These are phyloP conservation scores for Pseudoperonospora humuli DNA, from an alignment of 352 stramenopile genomes.

Conservation along the genomic window DNA sequence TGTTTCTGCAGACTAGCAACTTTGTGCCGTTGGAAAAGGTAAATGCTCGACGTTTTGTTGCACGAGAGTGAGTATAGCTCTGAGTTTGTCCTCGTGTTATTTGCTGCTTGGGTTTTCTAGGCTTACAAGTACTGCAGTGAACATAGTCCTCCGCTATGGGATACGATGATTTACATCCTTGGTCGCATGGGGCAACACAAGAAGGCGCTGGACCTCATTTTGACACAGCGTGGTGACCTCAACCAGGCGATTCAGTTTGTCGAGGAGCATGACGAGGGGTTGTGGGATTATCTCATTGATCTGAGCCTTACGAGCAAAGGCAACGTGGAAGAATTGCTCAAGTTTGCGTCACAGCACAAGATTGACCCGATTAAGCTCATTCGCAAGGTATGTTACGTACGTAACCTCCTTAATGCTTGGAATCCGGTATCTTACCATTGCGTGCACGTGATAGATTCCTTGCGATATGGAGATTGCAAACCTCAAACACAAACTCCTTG, in stretches of 20 bases:
- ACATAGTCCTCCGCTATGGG: slow-evolving; percentile 61
- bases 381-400: slow-evolving; percentile 60
- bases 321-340: slow-evolving; percentile 66
- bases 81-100: background rate
- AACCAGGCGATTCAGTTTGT: slow-evolving; percentile 82
- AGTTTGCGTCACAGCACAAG: slow-evolving; percentile 69
- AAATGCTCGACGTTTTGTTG: background rate
- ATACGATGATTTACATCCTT: slow-evolving; percentile 84
- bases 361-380: slow-evolving; percentile 84
- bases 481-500: slow-evolving; percentile 72
- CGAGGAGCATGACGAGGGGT: slow-evolving; percentile 56
- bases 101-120: slow-evolving; percentile 19
- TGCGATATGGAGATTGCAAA: slow-evolving; percentile 77
- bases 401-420: too few relatives aligned
- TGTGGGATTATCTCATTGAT: slow-evolving; percentile 84
- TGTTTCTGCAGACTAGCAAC: slow-evolving; percentile 74
- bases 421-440: background rate
- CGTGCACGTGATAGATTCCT: slow-evolving; percentile 45
- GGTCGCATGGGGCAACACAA: slow-evolving; percentile 83
- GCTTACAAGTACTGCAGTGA: slow-evolving; percentile 76
- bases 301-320: slow-evolving; percentile 66
- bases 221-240: slow-evolving; percentile 74
- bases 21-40: slow-evolving; percentile 83
- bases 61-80: background rate
- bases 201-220: slow-evolving; percentile 73